Conservation (phyloP, 768 basidiomycete genomes). For the Lentinula boryana region DNA sequence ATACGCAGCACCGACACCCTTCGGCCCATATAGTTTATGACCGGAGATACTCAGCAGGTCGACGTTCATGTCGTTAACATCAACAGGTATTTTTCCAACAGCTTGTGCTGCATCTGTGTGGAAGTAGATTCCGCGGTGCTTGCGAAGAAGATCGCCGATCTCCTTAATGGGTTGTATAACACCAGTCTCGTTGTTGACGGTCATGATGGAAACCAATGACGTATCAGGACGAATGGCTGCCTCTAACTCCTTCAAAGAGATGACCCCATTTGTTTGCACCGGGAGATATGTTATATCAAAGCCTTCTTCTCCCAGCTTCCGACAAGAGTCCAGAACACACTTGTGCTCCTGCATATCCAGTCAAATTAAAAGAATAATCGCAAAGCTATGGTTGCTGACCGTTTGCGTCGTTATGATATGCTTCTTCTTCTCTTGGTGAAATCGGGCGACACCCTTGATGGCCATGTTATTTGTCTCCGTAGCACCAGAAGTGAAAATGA, state of each 20-base stretch:
- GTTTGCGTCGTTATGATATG: conserved; percentile 96
- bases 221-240: conserved; percentile 89
- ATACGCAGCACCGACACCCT: conserved; percentile 92
- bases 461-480: conserved; percentile 98
- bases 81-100: conserved; percentile 81
- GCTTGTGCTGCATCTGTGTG: conserved; percentile 99
- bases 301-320: conserved; percentile 92
- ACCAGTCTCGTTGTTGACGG: conserved; percentile 98
- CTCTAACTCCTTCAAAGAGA: conserved; percentile 75
- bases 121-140: conserved; percentile 87
- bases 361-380: background rate
- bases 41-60: conserved; percentile 96
- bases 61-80: conserved; percentile 93
- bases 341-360: conserved; percentile 78
- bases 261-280: conserved; percentile 78
- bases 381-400: conserved; percentile 37
- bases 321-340: conserved; percentile 96
- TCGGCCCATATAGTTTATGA: conserved; percentile 98
- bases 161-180: conserved; percentile 97
- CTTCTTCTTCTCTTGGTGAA: conserved; percentile 88
- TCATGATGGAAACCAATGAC: conserved; percentile 95
- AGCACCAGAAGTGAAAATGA: conserved; percentile 96
- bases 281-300: conserved; percentile 99
- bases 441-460: conserved; percentile 94
- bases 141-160: conserved; percentile 81